Base-by-base conservation (phyloP, 495 filamentous ascomycete genomes). In the Daldinia vernicosa region DNA sequence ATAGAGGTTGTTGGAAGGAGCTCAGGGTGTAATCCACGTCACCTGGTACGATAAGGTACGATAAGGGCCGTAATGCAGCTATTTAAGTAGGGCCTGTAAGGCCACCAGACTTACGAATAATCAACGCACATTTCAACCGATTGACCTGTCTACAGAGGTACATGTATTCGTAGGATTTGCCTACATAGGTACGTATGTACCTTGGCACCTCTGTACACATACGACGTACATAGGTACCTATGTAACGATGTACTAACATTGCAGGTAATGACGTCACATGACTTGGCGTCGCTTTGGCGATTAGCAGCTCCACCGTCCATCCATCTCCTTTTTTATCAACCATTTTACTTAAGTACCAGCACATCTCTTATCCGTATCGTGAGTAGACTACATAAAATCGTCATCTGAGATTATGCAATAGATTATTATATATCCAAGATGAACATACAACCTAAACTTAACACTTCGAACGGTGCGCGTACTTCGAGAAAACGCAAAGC, bases 401-500 rank as follows among this genome's bases (percentile, higher is more conserved):
- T 4, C 6, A n/a, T 43, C 19, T 19, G 6, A 19, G 17, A 45
- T 45, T 8, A 17, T 6, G 17, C 7, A 45, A 11, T 4, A n/a
- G n/a, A n/a, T n/a, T n/a, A n/a, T n/a, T n/a, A n/a, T n/a, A 28
- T 17, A 52, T 24, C 8, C 14, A 43, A 24, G 17, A 54, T 63
- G 67, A 43, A 55, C 28, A 33, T 32, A 6, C 37, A 30, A 35
- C 24, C 28, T 17, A 32, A 60, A 58, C 6, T 17, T 3, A 19
- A 17, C 50, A 0, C 56, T 27, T 22, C 30, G 4, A 24, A 45
- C 15, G 26, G 11, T 28, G 43, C 15, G 14, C 28, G 8, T 50
- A 15, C 52, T 33, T 63, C 63, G 27, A 54, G 60, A 7, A 76
- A 74, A 65, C 74, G 71, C 43, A 74, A 74, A 62, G 17, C 33